Evolutionary conservation across 306 rosid genomes (phyloP).

Genomic region (Dryas octopetala): DNA sequence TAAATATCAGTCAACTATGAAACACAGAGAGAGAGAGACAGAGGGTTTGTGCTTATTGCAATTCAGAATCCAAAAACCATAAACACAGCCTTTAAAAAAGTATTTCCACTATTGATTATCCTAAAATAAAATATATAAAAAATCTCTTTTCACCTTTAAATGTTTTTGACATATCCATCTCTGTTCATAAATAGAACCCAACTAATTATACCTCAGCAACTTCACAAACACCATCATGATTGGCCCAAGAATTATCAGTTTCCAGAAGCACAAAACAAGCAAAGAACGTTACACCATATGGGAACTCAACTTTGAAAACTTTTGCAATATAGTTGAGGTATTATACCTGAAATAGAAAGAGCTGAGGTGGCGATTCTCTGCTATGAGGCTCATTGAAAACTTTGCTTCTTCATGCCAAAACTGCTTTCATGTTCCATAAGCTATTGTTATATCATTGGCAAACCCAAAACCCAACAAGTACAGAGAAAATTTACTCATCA

Average conservation of each 20-base stretch:
- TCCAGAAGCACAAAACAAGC: background rate
- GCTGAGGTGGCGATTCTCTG: slow-evolving; percentile 42
- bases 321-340: background rate
- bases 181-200: slow-evolving; percentile 7
- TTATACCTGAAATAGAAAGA: slow-evolving; percentile 55
- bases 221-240: slow-evolving; percentile 9
- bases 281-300: no score
- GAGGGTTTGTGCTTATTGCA: background rate
- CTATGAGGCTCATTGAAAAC: slow-evolving; percentile 55
- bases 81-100: slow-evolving; percentile 1
- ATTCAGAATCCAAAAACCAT: background rate
- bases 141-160: slow-evolving; percentile 3
- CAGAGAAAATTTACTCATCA: slow-evolving; percentile 6
- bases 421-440: slow-evolving; percentile 20
- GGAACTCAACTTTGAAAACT: no score
- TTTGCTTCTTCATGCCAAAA: slow-evolving; percentile 53
- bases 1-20: slow-evolving; percentile 12
- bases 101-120: slow-evolving; percentile 7
- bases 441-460: background rate
- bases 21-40: background rate
- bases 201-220: background rate
- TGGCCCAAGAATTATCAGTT: slow-evolving; percentile 5
- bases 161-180: slow-evolving; percentile 4
- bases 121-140: background rate
- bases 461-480: slow-evolving; percentile 8